A percentile compares a stretch with the other conserved stretches of the same genome.
phyloP scores from a whole-genome alignment of 2,329 filamentous ascomycete species.

The Fusarium illudens region DNA sequence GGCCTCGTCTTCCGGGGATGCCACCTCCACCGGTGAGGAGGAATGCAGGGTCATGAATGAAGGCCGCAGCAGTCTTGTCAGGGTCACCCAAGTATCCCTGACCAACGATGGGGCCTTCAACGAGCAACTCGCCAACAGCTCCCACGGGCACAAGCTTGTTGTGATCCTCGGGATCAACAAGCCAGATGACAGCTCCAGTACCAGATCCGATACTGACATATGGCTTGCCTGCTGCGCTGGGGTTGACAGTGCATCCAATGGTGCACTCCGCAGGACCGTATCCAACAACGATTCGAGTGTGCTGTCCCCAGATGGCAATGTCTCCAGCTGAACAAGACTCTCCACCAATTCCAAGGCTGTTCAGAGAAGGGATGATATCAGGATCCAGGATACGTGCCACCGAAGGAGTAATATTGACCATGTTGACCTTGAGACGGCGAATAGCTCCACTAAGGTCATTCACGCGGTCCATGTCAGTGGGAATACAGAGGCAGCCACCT shows the following conservation, averaged over 20 bases:
- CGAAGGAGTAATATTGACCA: slow-evolving; percentile 60
- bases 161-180: slow-evolving; percentile 59
- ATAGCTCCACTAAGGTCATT: slow-evolving; percentile 59
- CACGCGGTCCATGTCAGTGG: slow-evolving; percentile 62
- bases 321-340: slow-evolving; percentile 63
- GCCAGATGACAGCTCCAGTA: slow-evolving; percentile 59
- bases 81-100: slow-evolving; percentile 68
- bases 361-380: slow-evolving; percentile 55
- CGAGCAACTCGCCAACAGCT: slow-evolving; percentile 60
- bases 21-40: slow-evolving; percentile 51
- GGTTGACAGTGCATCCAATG: slow-evolving; percentile 60
- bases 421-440: slow-evolving; percentile 55
- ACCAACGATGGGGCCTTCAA: slow-evolving; percentile 68
- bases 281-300: slow-evolving; percentile 58
- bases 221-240: slow-evolving; percentile 47
- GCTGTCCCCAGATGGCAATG: slow-evolving; percentile 56
- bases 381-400: slow-evolving; percentile 58
- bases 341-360: slow-evolving; percentile 59
- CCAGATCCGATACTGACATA: slow-evolving; percentile 57
- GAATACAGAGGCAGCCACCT: slow-evolving; percentile 63
- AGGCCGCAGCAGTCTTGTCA: slow-evolving; percentile 65
- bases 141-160: slow-evolving; percentile 58
- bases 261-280: slow-evolving; percentile 65
- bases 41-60: slow-evolving; percentile 66
- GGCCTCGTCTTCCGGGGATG: slow-evolving; percentile 50